Evolutionary conservation across 108 stramenopile genomes (phyloP), one percentile per base, ranked within the genome.

Genomic region (Discostella pseudostelligera): DNA sequence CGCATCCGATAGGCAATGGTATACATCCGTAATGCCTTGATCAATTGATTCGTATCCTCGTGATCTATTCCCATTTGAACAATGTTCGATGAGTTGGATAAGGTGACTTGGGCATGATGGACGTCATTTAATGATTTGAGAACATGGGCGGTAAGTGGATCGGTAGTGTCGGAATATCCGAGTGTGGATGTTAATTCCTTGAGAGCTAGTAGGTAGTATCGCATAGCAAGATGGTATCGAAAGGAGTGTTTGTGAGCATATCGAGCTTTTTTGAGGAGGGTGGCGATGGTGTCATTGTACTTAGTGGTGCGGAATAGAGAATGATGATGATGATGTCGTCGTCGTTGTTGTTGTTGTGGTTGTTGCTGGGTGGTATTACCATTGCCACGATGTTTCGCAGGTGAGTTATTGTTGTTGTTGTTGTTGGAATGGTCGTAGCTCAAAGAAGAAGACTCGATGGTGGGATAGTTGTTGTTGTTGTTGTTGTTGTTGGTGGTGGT

Each of bases 1-100:
- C 89, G 76, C 66, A 94, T 94, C 1, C 93, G 87, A 66, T 90
- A 91, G 3, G 93, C 89, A 42, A 94, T 83, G 19, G 89, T 91
- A 56, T 91, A 94, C 84, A 90, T 83, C 60, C 89, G 87, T 0
- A 93, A 56, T 22, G 92, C 92, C 45, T 73, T 75, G 13, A 90
- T 72, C 85, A 73, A 47, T 51, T 58, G 50, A 47, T 65, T 28
- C 50, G 84, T 71, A 25, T 86, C 87, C 68, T 90, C 87, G 56
- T 86, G 77, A 44, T 83, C 77, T 72, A 88, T 85, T 20, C 92
- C 89, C 82, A 92, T 92, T 56, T 83, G 79, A 14, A 89, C 88
- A 74, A 92, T 92, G 55, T 86, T 86, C 13, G 87, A 82, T 22
- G 84, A 86, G 62, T 87, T 93, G 24, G 69, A 50, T 28, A 88